Evolutionary conservation across 2,329 filamentous ascomycete genomes (phyloP).

Genomic region (Tolypocladium tundrense): DNA sequence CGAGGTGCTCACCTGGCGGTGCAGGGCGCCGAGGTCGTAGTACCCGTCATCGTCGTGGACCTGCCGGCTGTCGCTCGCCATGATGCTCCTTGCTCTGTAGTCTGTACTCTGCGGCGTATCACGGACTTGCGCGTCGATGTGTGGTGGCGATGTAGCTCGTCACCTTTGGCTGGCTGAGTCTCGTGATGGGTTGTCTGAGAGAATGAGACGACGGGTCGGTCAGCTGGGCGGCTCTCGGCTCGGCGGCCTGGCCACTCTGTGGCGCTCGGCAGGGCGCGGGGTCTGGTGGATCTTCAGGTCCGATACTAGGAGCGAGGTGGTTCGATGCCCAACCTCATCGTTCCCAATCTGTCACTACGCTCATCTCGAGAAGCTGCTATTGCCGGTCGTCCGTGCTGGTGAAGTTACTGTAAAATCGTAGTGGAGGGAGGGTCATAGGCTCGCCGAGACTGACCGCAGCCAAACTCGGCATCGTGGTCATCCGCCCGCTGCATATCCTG

Average conservation of each 20-base stretch:
- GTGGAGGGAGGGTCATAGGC: no score
- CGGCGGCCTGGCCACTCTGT: not conserved
- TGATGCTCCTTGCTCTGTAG: not conserved
- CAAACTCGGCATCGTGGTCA: no score
- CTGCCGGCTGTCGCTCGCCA: not conserved
- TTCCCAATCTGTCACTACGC: not conserved
- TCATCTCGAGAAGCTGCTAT: no score
- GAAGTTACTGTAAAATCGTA: not conserved
- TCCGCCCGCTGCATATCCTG: no score
- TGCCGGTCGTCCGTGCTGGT: not conserved
- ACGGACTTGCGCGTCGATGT: not conserved
- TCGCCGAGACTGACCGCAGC: not conserved
- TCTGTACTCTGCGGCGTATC: not conserved
- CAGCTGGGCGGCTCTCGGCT: not conserved
- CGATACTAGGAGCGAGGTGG: not conserved
- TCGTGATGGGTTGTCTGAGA: not conserved
- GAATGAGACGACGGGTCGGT: not conserved
- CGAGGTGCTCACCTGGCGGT: slow-evolving; percentile 42
- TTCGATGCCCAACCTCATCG: not conserved
- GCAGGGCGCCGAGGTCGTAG: slow-evolving; percentile 52
- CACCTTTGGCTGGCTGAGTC: not conserved
- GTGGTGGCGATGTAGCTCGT: not conserved
- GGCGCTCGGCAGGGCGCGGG: not conserved
- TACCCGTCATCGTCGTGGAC: slow-evolving; percentile 18
- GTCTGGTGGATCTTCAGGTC: not conserved